Base-by-base conservation (phyloP, 2,329 filamentous ascomycete genomes). In the Pezicula neosporulosa region DNA sequence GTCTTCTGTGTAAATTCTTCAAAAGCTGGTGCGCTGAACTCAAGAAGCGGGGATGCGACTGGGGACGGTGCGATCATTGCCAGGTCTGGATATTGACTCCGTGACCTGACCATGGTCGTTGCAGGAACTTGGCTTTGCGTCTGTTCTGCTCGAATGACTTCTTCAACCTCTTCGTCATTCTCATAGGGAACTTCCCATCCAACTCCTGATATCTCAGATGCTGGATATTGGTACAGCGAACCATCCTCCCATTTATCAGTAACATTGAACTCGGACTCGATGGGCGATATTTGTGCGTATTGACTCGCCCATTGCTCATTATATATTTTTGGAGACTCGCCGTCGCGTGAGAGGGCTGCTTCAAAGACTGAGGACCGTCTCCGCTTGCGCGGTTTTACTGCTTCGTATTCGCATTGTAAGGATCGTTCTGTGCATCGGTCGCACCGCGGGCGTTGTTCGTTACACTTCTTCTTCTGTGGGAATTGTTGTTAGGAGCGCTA, bases 1-100 rank as follows among this genome's bases (percentile, higher is more conserved):
- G 72, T 73, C 13, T 72, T 74, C 10, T 74, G 71, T 2, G 80
- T 78, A 60, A 84, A 84, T 52, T 85, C 81, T 44, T 73, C 71
- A 59, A 82, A 85, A 1, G 70, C 68, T 1, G 81, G 81, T 8
- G 73, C 62, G 51, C 68, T 69, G 53, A 83, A 81, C 37, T 81
- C 79, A 9, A 80, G 65, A 5, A 74, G 67, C 2, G 61, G 61
- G 10, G 60, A 63, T 6, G 51, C 54, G 18, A 60, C 54, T 2
- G 60, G 59, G 9, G 60, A 62, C 21, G 62, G 59, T 7, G 61
- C 59, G 41, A 63, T 62, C 61, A 63, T 61, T 9, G 64, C 62
- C 24, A 66, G 60, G 56, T 66, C 63, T 35, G 63, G 63, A 51
- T 65, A 63, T 48, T 60, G 58, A 41, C 59, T 63, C 47, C 58